These are phyloP conservation scores for Pseudonectria buxi DNA, from an alignment of 2,329 filamentous ascomycete genomes.

Conservation along the genomic window DNA sequence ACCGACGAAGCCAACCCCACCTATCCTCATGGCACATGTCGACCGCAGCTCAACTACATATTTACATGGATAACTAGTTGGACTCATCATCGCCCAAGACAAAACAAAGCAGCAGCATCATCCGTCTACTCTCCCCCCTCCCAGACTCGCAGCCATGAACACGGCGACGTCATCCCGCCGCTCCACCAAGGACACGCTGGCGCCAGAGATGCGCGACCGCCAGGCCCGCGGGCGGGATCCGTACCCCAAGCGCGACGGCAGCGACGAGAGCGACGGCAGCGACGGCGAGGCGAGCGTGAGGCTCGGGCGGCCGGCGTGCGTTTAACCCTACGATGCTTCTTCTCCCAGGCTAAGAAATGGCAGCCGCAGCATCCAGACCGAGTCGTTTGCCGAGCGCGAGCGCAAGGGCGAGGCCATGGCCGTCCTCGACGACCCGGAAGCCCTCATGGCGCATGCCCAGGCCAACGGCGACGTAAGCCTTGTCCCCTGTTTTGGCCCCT, in stretches of 20 bases:
- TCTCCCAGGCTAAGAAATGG: no score
- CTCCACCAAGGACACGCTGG: constrained; percentile 29
- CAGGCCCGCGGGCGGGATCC: constrained; percentile 55
- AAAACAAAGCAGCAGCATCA: no score
- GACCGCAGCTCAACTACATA: no score
- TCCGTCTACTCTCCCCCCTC: no score
- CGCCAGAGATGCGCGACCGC: constrained; percentile 47
- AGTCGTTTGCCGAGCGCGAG: constrained; percentile 37
- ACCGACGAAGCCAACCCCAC: no score
- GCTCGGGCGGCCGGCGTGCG: constrained; percentile 7
- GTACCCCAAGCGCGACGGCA: constrained; percentile 26
- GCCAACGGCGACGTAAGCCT: constrained; percentile 46
- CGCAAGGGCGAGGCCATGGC: constrained; percentile 43
- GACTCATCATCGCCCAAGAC: no score
- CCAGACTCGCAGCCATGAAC: constrained; percentile 7
- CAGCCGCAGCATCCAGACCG: constrained; percentile 19
- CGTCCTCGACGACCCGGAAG: constrained; percentile 50
- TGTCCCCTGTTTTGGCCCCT: background rate
- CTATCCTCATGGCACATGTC: no score
- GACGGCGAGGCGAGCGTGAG: constrained; percentile 11
- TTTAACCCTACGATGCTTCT: no score
- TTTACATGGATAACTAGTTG: no score
- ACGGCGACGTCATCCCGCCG: constrained; percentile 29
- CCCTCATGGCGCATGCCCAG: constrained; percentile 53
- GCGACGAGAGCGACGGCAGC: constrained; percentile 23